Evolutionary conservation across 2,329 filamentous ascomycete species (phyloP).

Genomic region (Penicillium fuscoglaucum): DNA sequence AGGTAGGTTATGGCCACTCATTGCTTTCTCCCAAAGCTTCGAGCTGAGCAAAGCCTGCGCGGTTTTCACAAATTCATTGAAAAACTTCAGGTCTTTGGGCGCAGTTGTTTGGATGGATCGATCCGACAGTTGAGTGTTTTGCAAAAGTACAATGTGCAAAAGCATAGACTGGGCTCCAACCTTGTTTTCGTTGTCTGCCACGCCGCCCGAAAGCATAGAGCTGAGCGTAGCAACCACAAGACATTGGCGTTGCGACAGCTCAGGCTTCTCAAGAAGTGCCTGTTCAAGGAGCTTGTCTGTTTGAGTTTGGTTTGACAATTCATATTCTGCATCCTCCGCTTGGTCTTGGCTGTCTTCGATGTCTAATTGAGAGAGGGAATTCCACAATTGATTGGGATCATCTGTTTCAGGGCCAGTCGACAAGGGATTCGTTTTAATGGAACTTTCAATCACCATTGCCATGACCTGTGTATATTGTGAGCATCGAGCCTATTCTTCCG

Average conservation of each 20-base stretch:
- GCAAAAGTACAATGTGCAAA: slow-evolving; percentile 24
- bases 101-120: slow-evolving; percentile 8
- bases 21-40: slow-evolving; percentile 36
- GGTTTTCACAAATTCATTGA: slow-evolving; percentile 41
- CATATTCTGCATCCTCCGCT: background rate
- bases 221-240: slow-evolving; percentile 19
- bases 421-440: slow-evolving; percentile 2
- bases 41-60: slow-evolving; percentile 41
- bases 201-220: slow-evolving; percentile 13
- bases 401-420: background rate
- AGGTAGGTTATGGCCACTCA: slow-evolving; percentile 19
- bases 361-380: background rate
- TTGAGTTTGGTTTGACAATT: background rate
- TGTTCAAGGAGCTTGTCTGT: background rate
- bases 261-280: slow-evolving; percentile 1
- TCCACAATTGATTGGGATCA: background rate
- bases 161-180: slow-evolving; percentile 17
- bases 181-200: background rate
- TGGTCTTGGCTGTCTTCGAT: background rate
- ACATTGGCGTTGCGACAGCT: slow-evolving; percentile 25
- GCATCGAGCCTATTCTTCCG: background rate
- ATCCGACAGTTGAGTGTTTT: slow-evolving; percentile 23
- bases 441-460: slow-evolving; percentile 23
- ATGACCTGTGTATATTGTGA: slow-evolving; percentile 20
- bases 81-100: slow-evolving; percentile 11